A percentile compares a stretch with the other conserved stretches of the same genome.
Conservation (phyloP, 2,329 filamentous ascomycete genomes). For the Cadophora gregata region DNA sequence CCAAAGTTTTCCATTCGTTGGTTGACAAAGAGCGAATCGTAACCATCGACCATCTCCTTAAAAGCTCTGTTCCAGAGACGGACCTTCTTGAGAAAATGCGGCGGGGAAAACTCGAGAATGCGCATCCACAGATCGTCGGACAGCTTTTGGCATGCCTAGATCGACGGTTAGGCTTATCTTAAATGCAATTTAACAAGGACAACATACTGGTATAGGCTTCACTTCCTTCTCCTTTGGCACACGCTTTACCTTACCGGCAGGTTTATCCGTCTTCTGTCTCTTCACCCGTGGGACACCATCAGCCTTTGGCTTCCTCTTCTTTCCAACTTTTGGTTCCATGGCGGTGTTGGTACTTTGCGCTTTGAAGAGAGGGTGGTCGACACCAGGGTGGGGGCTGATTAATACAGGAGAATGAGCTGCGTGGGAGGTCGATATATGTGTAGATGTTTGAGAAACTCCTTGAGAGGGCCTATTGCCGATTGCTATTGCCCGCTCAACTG, state of each 20-base stretch:
- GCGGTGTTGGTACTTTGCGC: not conserved
- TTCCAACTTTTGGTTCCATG: constrained; percentile 2
- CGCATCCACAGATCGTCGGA: constrained; percentile 38
- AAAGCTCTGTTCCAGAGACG: constrained; percentile 36
- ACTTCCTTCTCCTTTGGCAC: constrained; percentile 27
- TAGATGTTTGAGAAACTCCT: not conserved
- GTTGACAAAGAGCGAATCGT: constrained; percentile 40
- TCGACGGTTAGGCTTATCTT: constrained; percentile 23
- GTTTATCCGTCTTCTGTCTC: constrained; percentile 14
- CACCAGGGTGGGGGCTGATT: constrained; percentile 13
- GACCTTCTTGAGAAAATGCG: constrained; percentile 41
- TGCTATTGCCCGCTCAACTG: constrained; percentile 5
- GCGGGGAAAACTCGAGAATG: constrained; percentile 42
- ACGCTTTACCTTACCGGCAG: constrained; percentile 1
- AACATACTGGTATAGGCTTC: constrained; percentile 34
- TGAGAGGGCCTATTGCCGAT: not conserved
- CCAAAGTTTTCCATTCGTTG: constrained; percentile 42
- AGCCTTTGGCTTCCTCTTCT: constrained; percentile 20
- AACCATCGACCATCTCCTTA: constrained; percentile 34
- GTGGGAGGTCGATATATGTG: not conserved
- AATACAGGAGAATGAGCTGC: constrained; percentile 6
- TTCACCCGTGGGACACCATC: constrained; percentile 9
- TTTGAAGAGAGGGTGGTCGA: not conserved
- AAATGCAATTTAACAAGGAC: not conserved
- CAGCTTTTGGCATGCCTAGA: constrained; percentile 26